Percentiles rank a stretch among this genome's conserved stretches.
phyloP scores from a whole-genome alignment of 1,284 basidiomycete genomes.

The Taiwanofungus camphoratus region DNA sequence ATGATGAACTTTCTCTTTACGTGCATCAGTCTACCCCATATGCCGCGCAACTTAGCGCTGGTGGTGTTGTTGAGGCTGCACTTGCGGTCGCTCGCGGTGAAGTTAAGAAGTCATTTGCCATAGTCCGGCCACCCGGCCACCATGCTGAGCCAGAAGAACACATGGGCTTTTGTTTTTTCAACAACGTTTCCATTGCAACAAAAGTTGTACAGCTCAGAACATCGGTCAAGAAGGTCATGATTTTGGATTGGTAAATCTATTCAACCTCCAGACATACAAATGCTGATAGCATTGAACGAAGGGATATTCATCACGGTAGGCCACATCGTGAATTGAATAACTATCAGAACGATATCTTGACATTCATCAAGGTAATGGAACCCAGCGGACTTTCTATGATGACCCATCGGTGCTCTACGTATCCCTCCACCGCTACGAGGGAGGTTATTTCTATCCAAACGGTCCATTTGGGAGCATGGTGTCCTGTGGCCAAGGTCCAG shows the following conservation, averaged over 20 bases:
- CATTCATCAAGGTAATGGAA: slow-evolving; percentile 77
- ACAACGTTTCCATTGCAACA: slow-evolving; percentile 94
- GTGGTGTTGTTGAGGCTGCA: slow-evolving; percentile 90
- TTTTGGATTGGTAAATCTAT: slow-evolving; percentile 85
- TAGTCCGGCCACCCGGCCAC: slow-evolving; percentile 96
- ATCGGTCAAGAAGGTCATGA: slow-evolving; percentile 75
- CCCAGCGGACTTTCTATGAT: slow-evolving; percentile 91
- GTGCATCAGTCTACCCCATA: slow-evolving; percentile 83
- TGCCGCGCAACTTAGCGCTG: slow-evolving; percentile 86
- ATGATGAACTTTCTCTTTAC: slow-evolving; percentile 89
- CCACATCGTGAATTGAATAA: background rate
- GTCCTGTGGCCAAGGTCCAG: slow-evolving; percentile 80
- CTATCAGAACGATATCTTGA: background rate
- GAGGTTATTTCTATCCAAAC: slow-evolving; percentile 88
- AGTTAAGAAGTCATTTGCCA: slow-evolving; percentile 87
- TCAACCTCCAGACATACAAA: no score
- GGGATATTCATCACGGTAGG: slow-evolving; percentile 96
- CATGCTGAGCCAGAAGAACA: slow-evolving; percentile 97
- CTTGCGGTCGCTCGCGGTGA: slow-evolving; percentile 80
- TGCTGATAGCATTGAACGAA: no score
- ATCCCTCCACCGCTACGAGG: slow-evolving; percentile 93
- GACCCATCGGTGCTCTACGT: slow-evolving; percentile 93
- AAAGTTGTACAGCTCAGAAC: slow-evolving; percentile 72
- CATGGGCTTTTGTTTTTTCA: slow-evolving; percentile 99
- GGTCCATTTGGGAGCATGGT: slow-evolving; percentile 84